phyloP scores from a whole-genome alignment of 495 filamentous ascomycete species.

The Hapsidospora chrysogenum region DNA sequence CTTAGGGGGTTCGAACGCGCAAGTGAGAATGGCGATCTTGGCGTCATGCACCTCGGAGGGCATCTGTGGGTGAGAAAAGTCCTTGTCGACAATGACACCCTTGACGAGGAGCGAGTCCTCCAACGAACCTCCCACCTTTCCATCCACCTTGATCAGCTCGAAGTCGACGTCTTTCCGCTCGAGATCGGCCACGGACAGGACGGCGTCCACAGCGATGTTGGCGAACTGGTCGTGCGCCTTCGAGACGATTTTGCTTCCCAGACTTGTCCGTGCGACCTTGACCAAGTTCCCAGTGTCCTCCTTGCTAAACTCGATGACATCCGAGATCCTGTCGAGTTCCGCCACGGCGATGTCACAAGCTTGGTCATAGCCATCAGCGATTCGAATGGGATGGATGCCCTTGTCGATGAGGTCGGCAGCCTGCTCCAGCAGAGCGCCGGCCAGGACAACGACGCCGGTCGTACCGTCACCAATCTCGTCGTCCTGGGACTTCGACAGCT shows the following conservation, averaged over 20 bases:
- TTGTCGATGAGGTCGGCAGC: constrained; percentile 99
- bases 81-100: constrained; percentile 97
- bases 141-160: constrained; percentile 97
- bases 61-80: constrained; percentile 99
- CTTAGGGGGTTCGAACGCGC: constrained; percentile 98
- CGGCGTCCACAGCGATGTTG: constrained; percentile 90
- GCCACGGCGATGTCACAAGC: constrained; percentile 92
- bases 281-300: constrained; percentile 67
- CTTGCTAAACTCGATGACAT: constrained; percentile 68
- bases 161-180: constrained; percentile 97
- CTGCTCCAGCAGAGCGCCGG: constrained; percentile 87
- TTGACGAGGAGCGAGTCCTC: constrained; percentile 91
- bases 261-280: constrained; percentile 86
- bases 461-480: constrained; percentile 98
- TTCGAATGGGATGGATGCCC: constrained; percentile 95
- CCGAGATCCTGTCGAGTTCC: constrained; percentile 84
- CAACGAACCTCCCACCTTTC: constrained; percentile 90
- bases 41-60: constrained; percentile 83
- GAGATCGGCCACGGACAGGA: constrained; percentile 90
- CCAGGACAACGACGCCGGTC: constrained; percentile 92
- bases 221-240: constrained; percentile 98
- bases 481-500: constrained; percentile 97
- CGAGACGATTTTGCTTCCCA: constrained; percentile 98
- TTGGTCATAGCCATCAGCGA: constrained; percentile 94
- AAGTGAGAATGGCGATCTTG: constrained; percentile 94